phyloP scores from a whole-genome alignment of 345 rosid species.

The Camelina sativa region DNA sequence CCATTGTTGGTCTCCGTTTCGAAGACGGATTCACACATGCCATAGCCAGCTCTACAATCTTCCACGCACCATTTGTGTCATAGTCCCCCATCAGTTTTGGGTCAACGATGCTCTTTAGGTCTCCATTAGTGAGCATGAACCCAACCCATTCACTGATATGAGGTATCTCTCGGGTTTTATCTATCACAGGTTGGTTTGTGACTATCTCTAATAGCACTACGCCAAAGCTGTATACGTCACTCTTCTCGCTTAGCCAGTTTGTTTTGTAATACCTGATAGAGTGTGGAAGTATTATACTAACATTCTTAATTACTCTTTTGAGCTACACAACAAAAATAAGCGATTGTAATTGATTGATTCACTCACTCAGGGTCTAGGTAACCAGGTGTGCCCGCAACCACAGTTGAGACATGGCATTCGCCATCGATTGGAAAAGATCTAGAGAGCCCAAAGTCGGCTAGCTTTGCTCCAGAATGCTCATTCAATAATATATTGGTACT shows the following conservation, averaged over 20 bases:
- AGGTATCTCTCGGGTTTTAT: constrained; percentile 28
- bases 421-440: constrained; percentile 51
- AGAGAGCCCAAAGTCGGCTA: constrained; percentile 69
- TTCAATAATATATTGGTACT: constrained; percentile 57
- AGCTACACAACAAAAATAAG: too few relatives aligned
- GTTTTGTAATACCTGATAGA: constrained; percentile 42
- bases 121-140: constrained; percentile 50
- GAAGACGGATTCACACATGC: constrained; percentile 44
- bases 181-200: constrained; percentile 51
- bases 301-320: too few relatives aligned
- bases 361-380: constrained; percentile 70
- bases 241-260: constrained; percentile 52
- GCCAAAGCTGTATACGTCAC: constrained; percentile 65
- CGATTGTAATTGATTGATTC: too few relatives aligned
- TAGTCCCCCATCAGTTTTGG: constrained; percentile 49
- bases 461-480: constrained; percentile 54
- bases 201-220: constrained; percentile 58
- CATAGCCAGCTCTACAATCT: constrained; percentile 53
- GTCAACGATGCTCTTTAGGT: constrained; percentile 52
- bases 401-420: constrained; percentile 39
- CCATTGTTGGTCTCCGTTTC: constrained; percentile 52
- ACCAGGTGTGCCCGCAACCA: constrained; percentile 56
- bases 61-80: constrained; percentile 54
- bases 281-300: too few relatives aligned
- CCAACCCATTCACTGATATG: constrained; percentile 52